Conservation (phyloP, 2,329 filamentous ascomycete species). For the Diaporthe citriasiana region DNA sequence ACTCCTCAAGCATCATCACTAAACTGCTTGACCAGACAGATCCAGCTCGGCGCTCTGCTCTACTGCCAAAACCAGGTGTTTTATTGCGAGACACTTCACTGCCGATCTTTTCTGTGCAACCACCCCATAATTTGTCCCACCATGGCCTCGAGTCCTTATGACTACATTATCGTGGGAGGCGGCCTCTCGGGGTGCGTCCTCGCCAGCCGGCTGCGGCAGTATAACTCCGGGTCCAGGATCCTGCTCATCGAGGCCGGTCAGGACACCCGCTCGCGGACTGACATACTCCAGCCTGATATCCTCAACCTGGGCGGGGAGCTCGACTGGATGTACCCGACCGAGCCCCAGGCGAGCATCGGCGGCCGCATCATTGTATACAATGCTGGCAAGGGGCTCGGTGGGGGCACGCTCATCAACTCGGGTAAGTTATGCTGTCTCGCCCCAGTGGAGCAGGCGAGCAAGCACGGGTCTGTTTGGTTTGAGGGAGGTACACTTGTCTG, state of each 20-base stretch:
- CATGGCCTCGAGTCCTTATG: constrained; percentile 39
- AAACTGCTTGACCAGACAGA: neutral
- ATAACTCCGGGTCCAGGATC: constrained; percentile 48
- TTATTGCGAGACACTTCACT: too few relatives aligned
- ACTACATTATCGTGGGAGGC: constrained; percentile 56
- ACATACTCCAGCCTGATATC: constrained; percentile 48
- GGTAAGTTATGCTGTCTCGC: constrained; percentile 40
- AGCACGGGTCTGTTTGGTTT: neutral
- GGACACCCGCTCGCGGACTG: constrained; percentile 48
- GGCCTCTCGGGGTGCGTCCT: constrained; percentile 55
- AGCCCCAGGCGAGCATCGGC: constrained; percentile 48
- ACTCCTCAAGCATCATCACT: constrained; percentile 1
- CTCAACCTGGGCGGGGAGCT: constrained; percentile 50
- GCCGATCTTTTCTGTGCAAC: neutral
- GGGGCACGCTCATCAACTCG: constrained; percentile 57
- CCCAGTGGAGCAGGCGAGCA: neutral
- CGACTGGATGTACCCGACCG: constrained; percentile 54
- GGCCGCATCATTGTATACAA: constrained; percentile 48
- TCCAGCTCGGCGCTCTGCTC: neutral
- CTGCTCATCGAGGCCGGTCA: constrained; percentile 57
- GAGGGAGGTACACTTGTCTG: neutral
- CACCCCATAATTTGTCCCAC: neutral
- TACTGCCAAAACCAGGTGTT: neutral
- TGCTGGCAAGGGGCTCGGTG: constrained; percentile 57
- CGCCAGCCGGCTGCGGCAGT: constrained; percentile 50